Conservation (phyloP, 495 filamentous ascomycete species). For the Durotheca rogersii region DNA sequence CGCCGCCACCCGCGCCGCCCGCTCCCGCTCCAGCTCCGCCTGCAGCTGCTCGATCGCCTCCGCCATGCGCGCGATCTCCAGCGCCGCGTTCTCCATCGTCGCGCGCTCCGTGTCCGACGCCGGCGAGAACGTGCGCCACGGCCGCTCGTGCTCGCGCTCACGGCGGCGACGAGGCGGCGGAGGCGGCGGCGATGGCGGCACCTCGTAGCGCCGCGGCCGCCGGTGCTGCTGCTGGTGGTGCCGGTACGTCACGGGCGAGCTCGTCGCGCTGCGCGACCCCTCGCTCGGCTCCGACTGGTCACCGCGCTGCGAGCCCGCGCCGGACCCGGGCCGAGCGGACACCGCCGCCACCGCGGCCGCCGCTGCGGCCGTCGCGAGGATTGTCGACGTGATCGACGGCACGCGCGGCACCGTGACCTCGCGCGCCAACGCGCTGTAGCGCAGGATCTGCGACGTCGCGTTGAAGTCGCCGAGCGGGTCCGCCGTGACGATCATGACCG, state of each 20-base stretch:
- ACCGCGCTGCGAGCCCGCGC: no score
- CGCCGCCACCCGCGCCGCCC: slow-evolving; percentile 56
- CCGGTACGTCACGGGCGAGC: slow-evolving; percentile 37
- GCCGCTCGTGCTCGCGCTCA: no score
- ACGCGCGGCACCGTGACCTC: slow-evolving; percentile 92
- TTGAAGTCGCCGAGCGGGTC: slow-evolving; percentile 95
- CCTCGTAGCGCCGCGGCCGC: no score
- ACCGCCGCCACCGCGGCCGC: no score
- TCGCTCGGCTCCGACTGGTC: no score
- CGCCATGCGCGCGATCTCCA: slow-evolving; percentile 71
- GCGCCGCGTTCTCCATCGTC: slow-evolving; percentile 72
- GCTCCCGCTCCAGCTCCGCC: slow-evolving; percentile 59
- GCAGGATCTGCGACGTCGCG: slow-evolving; percentile 91
- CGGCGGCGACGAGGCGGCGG: no score
- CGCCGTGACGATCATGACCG: slow-evolving; percentile 94
- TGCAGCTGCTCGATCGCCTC: slow-evolving; percentile 72
- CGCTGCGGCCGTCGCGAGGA: slow-evolving; percentile 38
- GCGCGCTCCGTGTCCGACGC: slow-evolving; percentile 56
- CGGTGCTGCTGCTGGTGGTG: no score
- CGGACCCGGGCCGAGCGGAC: no score
- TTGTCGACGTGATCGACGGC: slow-evolving; percentile 64
- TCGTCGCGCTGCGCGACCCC: slow-evolving; percentile 38
- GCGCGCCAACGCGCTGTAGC: slow-evolving; percentile 89
- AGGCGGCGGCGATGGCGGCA: no score
- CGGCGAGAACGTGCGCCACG: slow-evolving; percentile 41